Conservation (phyloP, 2,329 filamentous ascomycete genomes). For the Pseudocercospora macadamiae region DNA sequence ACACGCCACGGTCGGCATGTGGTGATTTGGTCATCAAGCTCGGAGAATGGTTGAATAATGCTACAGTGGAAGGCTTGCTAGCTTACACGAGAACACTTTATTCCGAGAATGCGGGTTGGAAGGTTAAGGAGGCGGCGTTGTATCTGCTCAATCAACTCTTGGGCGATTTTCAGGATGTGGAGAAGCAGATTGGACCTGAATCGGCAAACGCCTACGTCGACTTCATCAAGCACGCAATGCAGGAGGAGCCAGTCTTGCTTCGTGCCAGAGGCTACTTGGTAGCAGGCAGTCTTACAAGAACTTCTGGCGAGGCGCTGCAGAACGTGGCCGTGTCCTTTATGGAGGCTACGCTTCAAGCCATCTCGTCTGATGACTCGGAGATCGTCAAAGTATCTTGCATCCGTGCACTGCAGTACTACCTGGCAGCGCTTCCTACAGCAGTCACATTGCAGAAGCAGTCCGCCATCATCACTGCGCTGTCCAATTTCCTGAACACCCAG, state of each 20-base stretch:
- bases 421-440: slow-evolving; percentile 56
- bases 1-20: slow-evolving; percentile 89
- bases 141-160: slow-evolving; percentile 84
- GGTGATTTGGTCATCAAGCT: slow-evolving; percentile 91
- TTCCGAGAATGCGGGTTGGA: slow-evolving; percentile 58
- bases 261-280: slow-evolving; percentile 85
- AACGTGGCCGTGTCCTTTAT: slow-evolving; percentile 64
- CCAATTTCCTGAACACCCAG: slow-evolving; percentile 75
- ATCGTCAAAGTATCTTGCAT: slow-evolving; percentile 92
- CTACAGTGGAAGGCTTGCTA: slow-evolving; percentile 77
- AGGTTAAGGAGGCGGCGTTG: slow-evolving; percentile 76
- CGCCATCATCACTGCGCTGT: slow-evolving; percentile 62
- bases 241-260: slow-evolving; percentile 72
- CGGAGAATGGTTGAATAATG: slow-evolving; percentile 81
- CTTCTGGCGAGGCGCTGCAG: slow-evolving; percentile 60
- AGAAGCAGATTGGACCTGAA: slow-evolving; percentile 69
- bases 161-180: slow-evolving; percentile 78
- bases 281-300: slow-evolving; percentile 76
- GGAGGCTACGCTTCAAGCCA: slow-evolving; percentile 73
- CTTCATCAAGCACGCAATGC: slow-evolving; percentile 77
- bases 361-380: slow-evolving; percentile 76
- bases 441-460: slow-evolving; percentile 62
- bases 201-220: slow-evolving; percentile 75
- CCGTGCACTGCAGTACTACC: slow-evolving; percentile 75
- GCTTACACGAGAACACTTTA: slow-evolving; percentile 77